Conservation (phyloP, 148 eudicot genomes). For the Fagopyrum tataricum region DNA sequence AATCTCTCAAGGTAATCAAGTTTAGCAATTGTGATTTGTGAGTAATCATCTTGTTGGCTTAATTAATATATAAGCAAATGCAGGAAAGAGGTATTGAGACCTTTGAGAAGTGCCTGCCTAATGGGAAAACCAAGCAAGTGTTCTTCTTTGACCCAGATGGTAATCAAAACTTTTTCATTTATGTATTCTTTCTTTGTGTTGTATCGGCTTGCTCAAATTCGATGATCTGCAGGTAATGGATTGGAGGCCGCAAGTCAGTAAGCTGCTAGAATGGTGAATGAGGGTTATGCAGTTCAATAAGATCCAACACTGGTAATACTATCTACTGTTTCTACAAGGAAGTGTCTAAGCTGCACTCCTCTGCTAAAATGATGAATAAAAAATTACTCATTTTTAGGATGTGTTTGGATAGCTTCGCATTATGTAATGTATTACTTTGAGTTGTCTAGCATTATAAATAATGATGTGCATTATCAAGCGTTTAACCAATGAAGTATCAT, state of each 20-base stretch:
- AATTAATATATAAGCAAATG: background rate
- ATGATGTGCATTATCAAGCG: no score
- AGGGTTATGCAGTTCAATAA: background rate
- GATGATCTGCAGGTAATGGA: conserved; percentile 63
- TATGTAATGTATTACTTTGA: no score
- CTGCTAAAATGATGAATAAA: background rate
- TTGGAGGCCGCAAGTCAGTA: conserved; percentile 54
- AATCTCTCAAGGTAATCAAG: conserved; percentile 48
- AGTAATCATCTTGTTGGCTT: no score
- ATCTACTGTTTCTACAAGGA: background rate
- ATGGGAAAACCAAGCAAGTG: conserved; percentile 74
- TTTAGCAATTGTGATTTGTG: no score
- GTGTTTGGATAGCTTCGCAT: no score
- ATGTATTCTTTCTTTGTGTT: background rate
- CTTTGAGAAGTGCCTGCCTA: conserved; percentile 54
- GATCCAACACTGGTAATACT: background rate
- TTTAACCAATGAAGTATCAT: no score
- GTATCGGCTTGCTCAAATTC: no score
- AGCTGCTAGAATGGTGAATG: conserved; percentile 18
- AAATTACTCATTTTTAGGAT: no score
- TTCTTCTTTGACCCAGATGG: conserved; percentile 98
- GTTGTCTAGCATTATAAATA: no score
- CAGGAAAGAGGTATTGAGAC: conserved; percentile 80
- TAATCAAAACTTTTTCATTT: conserved; percentile 12
- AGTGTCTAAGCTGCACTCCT: background rate